phyloP scores from a whole-genome alignment of 306 rosid species.

The barrel medic (Medicago truncatula) region DNA sequence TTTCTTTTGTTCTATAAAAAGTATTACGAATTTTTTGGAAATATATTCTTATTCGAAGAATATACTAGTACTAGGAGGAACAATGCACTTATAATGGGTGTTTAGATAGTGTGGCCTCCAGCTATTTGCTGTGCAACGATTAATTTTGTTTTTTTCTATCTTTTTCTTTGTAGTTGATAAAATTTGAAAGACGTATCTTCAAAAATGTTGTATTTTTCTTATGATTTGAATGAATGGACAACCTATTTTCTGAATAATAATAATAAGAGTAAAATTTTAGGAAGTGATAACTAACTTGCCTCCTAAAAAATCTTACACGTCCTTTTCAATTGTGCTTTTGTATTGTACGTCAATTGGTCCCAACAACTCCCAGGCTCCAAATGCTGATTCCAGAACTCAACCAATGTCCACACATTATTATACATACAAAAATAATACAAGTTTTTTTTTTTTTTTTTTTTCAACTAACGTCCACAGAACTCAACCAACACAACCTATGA shows the following conservation, averaged over 20 bases:
- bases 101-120: background rate
- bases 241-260: background rate
- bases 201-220: background rate
- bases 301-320: background rate
- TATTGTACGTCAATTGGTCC: slow-evolving; percentile 20
- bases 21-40: background rate
- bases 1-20: no score
- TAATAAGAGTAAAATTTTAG: background rate
- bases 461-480: no score
- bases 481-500: background rate
- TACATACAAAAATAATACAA: background rate
- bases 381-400: background rate
- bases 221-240: background rate
- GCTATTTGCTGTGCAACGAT: background rate
- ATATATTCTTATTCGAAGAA: background rate
- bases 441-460: no score
- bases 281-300: background rate
- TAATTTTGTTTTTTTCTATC: background rate
- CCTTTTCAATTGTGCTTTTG: slow-evolving; percentile 8
- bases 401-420: background rate
- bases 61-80: background rate
- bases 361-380: background rate
- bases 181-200: background rate
- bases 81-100: background rate
- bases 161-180: background rate